phyloP scores from a whole-genome alignment of 768 basidiomycete genomes.

The Austroboletus eburneus region DNA sequence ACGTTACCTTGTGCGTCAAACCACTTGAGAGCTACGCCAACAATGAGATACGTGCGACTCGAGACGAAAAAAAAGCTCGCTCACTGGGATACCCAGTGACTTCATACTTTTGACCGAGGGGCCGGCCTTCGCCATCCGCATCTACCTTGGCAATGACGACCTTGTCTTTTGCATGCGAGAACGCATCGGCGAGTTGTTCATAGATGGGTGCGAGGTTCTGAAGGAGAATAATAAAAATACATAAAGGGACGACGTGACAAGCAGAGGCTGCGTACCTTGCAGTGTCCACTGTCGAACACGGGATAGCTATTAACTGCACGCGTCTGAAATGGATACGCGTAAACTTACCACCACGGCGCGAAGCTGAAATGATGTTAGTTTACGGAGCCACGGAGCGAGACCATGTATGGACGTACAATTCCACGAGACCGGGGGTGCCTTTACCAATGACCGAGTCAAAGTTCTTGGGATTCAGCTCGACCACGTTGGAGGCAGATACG shows the following conservation, averaged over 20 bases:
- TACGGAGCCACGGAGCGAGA: background rate
- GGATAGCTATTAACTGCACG: background rate
- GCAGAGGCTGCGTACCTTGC: conserved; percentile 55
- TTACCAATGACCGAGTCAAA: conserved; percentile 75
- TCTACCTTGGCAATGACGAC: conserved; percentile 90
- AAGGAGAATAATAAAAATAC: background rate
- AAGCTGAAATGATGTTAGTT: conserved; percentile 44
- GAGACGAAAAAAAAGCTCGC: conserved; percentile 21
- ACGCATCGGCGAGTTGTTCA: conserved; percentile 89
- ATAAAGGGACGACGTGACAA: background rate
- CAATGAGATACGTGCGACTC: conserved; percentile 5
- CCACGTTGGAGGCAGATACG: conserved; percentile 73
- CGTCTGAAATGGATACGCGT: background rate
- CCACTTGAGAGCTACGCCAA: conserved; percentile 77
- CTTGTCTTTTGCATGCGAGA: conserved; percentile 69
- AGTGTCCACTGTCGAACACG: conserved; percentile 60
- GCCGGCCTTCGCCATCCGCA: conserved; percentile 81
- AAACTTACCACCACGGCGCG: conserved; percentile 81
- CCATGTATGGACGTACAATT: conserved; percentile 72
- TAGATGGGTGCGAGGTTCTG: conserved; percentile 86
- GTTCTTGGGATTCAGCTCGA: conserved; percentile 71
- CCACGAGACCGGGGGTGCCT: conserved; percentile 81
- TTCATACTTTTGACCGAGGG: conserved; percentile 71
- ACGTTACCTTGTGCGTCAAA: conserved; percentile 67
- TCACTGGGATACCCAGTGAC: conserved; percentile 85